Base-by-base conservation (phyloP, 1,284 basidiomycete genomes). In the Melanopsichium pennsylvanicum region DNA sequence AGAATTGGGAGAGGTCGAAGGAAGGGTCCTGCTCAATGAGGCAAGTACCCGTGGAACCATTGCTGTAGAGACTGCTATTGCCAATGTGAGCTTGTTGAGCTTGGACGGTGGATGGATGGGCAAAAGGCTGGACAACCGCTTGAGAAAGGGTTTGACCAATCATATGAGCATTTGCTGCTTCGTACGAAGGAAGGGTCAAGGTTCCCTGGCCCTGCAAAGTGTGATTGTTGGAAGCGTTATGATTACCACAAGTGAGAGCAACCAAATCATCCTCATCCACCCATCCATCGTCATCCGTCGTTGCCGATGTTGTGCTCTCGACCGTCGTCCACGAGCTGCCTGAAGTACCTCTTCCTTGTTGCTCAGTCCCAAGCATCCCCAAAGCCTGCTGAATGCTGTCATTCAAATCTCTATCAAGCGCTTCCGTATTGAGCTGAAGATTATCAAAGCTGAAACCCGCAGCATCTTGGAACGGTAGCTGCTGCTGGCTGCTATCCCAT, bases 241-340 rank as follows among this genome's bases (percentile, higher is more conserved):
- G 36, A 6, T 13, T 22, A 9, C 31, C 41, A 10, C 13, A 18
- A 40, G 35, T 7, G 0, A 15, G 9, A 19, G 19, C n/a, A 11
- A 12, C 21, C 7, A 18, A 37, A 1, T 61, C 54, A 16, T 68
- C 64, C 12, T 54, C 54, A 29, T 68, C 58, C 0, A 58, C 36
- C 64, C 64, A 68, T 3, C 41, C 64, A 43, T 61, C 58, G 47
- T 62, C 58, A 51, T 52, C 60, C 60, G 52, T 61, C 54, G 58
- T 31, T 33, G 7, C 9, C 16, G 22, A 25, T 29, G 27, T 13
- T 29, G 27, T n/a, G n/a, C n/a, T n/a, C n/a, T 32, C 13, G 1
- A 45, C 16, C 26, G 9, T 33, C 3, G 7, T 21, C 49, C 49
- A 57, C 34, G 48, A 55, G 46, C 59, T 56, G 4, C 19, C 33